These are phyloP conservation scores for Haplosporangium sp. DNA, from an alignment of 371 early-diverging fungal species.

Conservation along the genomic window DNA sequence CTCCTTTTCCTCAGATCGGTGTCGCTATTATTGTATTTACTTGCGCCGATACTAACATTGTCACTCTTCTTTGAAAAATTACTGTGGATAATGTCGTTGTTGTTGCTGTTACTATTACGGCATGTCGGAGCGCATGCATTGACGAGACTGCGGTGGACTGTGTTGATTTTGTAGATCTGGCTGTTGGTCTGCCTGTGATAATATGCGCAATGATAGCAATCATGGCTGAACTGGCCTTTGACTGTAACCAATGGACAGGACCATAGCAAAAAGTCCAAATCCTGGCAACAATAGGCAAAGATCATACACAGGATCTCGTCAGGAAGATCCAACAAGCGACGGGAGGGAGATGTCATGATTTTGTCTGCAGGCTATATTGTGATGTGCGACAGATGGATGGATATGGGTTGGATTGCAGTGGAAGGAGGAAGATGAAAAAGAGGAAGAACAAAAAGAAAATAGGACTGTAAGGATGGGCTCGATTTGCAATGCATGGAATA, in stretches of 20 bases:
- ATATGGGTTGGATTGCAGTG: neutral
- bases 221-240: slow-evolving; percentile 13
- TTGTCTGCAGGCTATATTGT: neutral
- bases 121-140: slow-evolving; percentile 3
- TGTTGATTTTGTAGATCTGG: neutral
- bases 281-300: slow-evolving; percentile 24
- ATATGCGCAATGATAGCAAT: slow-evolving; percentile 12
- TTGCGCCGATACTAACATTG: no score
- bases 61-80: neutral
- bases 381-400: neutral
- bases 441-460: neutral
- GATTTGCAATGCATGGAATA: neutral
- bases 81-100: slow-evolving; percentile 2
- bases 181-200: slow-evolving; percentile 1
- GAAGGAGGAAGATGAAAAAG: neutral
- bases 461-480: neutral
- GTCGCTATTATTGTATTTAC: slow-evolving; percentile 8
- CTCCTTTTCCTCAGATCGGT: slow-evolving; percentile 27
- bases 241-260: slow-evolving; percentile 12
- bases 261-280: slow-evolving; percentile 29
- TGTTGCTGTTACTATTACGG: slow-evolving; percentile 6
- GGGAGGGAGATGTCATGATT: slow-evolving; percentile 10
- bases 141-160: neutral
- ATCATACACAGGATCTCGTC: slow-evolving; percentile 28
- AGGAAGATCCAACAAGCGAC: slow-evolving; percentile 25